Conservation (phyloP, 2,329 filamentous ascomycete species). For the Colletotrichum sp. region DNA sequence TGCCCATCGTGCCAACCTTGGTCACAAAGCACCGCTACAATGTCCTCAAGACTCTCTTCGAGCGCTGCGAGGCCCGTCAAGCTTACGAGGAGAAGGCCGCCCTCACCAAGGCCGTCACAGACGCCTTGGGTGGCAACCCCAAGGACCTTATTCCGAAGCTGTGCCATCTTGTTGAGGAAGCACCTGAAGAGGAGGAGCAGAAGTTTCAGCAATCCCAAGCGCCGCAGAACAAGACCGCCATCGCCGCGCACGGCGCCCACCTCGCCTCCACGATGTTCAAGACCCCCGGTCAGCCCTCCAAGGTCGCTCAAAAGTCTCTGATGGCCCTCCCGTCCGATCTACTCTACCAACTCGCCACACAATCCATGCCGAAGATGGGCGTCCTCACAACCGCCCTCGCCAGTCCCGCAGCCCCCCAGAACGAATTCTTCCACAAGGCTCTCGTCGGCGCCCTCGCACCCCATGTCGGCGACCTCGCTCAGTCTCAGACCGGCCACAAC, state of each 20-base stretch:
- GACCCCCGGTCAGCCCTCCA: slow-evolving; percentile 71
- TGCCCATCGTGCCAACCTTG: slow-evolving; percentile 75
- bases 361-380: slow-evolving; percentile 52
- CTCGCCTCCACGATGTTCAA: slow-evolving; percentile 81
- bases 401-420: slow-evolving; percentile 44
- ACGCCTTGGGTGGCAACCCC: slow-evolving; percentile 52
- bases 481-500: slow-evolving; percentile 56
- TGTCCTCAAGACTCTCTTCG: slow-evolving; percentile 81
- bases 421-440: slow-evolving; percentile 61
- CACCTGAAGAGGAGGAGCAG: slow-evolving; percentile 31
- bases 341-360: slow-evolving; percentile 68
- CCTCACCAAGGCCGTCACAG: slow-evolving; percentile 52
- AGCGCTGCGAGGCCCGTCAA: slow-evolving; percentile 77
- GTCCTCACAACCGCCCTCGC: slow-evolving; percentile 57
- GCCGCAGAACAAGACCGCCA: slow-evolving; percentile 61
- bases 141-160: slow-evolving; percentile 55
- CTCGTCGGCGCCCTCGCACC: slow-evolving; percentile 54
- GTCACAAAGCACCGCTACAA: slow-evolving; percentile 78
- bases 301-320: slow-evolving; percentile 76
- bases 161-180: slow-evolving; percentile 46
- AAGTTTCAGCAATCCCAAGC: slow-evolving; percentile 37
- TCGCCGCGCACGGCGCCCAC: slow-evolving; percentile 76
- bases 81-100: slow-evolving; percentile 56
- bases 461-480: slow-evolving; percentile 50
- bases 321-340: slow-evolving; percentile 60